phyloP scores from a whole-genome alignment of 805 yeast genomes.

The Nakazawaea anatomiae region DNA sequence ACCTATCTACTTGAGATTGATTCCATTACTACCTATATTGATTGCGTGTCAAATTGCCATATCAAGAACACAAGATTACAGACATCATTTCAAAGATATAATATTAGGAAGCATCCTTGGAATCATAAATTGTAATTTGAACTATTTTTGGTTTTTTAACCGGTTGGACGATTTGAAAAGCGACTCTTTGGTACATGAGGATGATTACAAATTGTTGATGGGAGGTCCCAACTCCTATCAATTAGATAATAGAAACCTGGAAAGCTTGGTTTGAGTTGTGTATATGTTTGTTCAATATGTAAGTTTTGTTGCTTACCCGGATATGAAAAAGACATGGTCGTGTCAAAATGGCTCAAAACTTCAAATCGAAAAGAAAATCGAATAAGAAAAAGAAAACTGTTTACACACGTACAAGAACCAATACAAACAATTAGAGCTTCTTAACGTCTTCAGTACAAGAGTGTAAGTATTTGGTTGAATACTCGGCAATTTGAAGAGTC shows the following conservation, averaged over 20 bases:
- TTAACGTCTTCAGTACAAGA: too few relatives aligned
- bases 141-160: slow-evolving; percentile 19
- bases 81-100: slow-evolving; percentile 87
- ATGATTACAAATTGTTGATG: slow-evolving; percentile 2
- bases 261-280: not conserved
- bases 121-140: slow-evolving; percentile 33
- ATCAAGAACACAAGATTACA: slow-evolving; percentile 81
- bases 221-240: not conserved
- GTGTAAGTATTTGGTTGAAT: too few relatives aligned
- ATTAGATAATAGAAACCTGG: not conserved
- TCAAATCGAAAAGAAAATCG: too few relatives aligned
- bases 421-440: too few relatives aligned
- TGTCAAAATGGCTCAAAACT: too few relatives aligned
- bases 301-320: not conserved
- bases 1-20: slow-evolving; percentile 12
- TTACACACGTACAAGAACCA: too few relatives aligned
- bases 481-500: too few relatives aligned
- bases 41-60: slow-evolving; percentile 70
- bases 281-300: not conserved
- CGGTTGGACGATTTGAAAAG: slow-evolving; percentile 1
- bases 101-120: slow-evolving; percentile 68
- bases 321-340: too few relatives aligned
- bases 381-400: too few relatives aligned
- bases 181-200: slow-evolving; percentile 1
- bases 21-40: slow-evolving; percentile 40